Conservation (phyloP, 768 basidiomycete genomes). For the Trichaptum fuscoviolaceum region DNA sequence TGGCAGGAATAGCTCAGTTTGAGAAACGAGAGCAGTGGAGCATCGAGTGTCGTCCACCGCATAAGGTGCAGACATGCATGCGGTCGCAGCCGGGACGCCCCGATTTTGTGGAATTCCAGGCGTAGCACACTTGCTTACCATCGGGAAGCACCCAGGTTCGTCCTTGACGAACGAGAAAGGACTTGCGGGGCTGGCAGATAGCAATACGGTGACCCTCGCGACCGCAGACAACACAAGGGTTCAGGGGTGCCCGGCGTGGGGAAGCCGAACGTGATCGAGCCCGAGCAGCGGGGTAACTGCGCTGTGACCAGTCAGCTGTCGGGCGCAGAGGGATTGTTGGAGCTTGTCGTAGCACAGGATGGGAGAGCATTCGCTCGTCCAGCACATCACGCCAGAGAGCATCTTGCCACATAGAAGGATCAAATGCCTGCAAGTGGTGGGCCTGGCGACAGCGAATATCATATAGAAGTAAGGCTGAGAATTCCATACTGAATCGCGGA, state of each 20-base stretch:
- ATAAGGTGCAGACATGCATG: constrained; percentile 17
- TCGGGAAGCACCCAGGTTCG: background rate
- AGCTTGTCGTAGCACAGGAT: background rate
- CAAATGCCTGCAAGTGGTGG: background rate
- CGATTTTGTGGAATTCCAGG: background rate
- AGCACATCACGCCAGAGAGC: background rate
- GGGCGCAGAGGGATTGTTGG: no score
- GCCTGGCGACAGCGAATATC: background rate
- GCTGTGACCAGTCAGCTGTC: no score
- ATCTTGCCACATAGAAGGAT: background rate
- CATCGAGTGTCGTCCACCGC: constrained; percentile 12
- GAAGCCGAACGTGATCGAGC: background rate
- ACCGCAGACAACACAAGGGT: background rate
- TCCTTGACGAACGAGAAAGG: background rate
- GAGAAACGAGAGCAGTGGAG: constrained; percentile 15
- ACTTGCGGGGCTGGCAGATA: background rate
- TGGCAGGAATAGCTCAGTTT: constrained; percentile 13
- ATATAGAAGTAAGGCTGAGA: background rate
- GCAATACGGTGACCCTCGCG: background rate
- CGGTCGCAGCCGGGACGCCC: constrained; percentile 4
- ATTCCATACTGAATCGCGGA: background rate
- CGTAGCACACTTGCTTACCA: background rate
- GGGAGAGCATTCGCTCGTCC: background rate
- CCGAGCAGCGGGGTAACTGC: background rate
- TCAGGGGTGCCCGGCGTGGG: background rate